Evolutionary conservation across 2,329 filamentous ascomycete species (phyloP), one percentile per base, ranked within the genome.

Genomic region (Aspergillus sp.): DNA sequence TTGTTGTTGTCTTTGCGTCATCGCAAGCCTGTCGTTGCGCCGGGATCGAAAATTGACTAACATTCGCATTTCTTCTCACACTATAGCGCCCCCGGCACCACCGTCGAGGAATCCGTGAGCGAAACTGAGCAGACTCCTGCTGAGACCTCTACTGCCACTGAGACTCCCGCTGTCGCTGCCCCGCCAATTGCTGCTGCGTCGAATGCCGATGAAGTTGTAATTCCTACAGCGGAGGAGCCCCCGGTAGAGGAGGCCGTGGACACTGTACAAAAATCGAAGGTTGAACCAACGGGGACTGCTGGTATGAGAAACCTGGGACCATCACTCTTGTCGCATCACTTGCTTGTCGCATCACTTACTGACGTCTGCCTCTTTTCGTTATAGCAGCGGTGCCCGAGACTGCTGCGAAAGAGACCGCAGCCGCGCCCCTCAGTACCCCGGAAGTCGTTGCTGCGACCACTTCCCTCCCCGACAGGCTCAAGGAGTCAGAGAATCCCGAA

Each of bases 401-500:
- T n/a, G 21, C 40, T 27, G 40, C 55, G 25, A 49, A 31, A n/a
- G 48, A 56, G 4, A 44, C 56, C 27, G 55, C 49, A n/a, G 47
- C 49, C 19, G 45, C 54, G 33, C 40, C 61, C 11, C 52, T 54
- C n/a, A 55, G n/a, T 60, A 37, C 51, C 40, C 41, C 59, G 54
- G 59, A 49, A 15, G 23, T 63, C 56, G 39, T 55, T 41, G 58
- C 52, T 6, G 56, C 49, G 25, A 43, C 57, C 7, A 60, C 59
- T 12, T 56, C 64, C 11, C 56, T 67, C 4, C 62, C 65, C 8
- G 62, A 66, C 46, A 62, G 63, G 27, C 61, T 58, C 19, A 66
- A 66, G 27, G 54, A 40, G 52, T 55, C 39, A 33, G 66, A 71
- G 46, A 60, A 31, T 47, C 53, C 64, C 15, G 66, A 54, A 15